Conservation (phyloP, 2,329 filamentous ascomycete genomes). For the Aspergillus quadricinctus region DNA sequence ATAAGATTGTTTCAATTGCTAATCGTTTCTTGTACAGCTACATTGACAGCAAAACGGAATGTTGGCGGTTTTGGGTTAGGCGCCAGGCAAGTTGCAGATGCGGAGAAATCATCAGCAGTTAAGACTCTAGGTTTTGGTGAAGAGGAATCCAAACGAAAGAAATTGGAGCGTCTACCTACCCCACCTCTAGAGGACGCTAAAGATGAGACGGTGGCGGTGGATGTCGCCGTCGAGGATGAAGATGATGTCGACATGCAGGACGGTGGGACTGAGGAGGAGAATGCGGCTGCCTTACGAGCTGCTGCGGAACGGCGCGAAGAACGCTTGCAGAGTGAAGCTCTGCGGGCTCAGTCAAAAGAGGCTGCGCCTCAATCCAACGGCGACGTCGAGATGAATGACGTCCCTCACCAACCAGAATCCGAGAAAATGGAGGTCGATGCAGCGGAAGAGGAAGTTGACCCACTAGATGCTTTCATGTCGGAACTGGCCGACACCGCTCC, state of each 20-base stretch:
- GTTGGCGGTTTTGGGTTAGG: slow-evolving; percentile 79
- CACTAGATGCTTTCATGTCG: slow-evolving; percentile 96
- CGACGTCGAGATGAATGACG: slow-evolving; percentile 45
- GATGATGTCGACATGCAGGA: slow-evolving; percentile 72
- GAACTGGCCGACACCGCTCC: slow-evolving; percentile 53
- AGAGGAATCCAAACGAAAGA: slow-evolving; percentile 79
- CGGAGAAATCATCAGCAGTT: slow-evolving; percentile 63
- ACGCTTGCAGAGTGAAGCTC: slow-evolving; percentile 47
- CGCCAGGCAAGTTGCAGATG: slow-evolving; percentile 61
- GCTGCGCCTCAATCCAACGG: slow-evolving; percentile 44
- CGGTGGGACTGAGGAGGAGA: slow-evolving; percentile 79
- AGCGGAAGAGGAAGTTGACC: slow-evolving; percentile 66
- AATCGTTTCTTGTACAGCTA: slow-evolving; percentile 37
- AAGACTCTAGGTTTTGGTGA: slow-evolving; percentile 81
- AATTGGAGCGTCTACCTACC: slow-evolving; percentile 84
- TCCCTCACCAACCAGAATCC: slow-evolving; percentile 28
- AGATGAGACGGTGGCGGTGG: slow-evolving; percentile 51
- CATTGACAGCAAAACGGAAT: slow-evolving; percentile 64
- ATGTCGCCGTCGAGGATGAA: slow-evolving; percentile 58
- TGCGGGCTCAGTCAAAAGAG: slow-evolving; percentile 30
- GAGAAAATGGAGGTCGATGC: slow-evolving; percentile 39
- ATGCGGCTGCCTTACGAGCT: slow-evolving; percentile 76
- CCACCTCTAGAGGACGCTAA: slow-evolving; percentile 63
- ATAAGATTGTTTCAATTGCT: neutral
- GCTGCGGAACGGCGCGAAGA: slow-evolving; percentile 81